These are phyloP conservation scores for Grigorovia humatica DNA, from an alignment of 805 yeast genomes.

Conservation along the genomic window DNA sequence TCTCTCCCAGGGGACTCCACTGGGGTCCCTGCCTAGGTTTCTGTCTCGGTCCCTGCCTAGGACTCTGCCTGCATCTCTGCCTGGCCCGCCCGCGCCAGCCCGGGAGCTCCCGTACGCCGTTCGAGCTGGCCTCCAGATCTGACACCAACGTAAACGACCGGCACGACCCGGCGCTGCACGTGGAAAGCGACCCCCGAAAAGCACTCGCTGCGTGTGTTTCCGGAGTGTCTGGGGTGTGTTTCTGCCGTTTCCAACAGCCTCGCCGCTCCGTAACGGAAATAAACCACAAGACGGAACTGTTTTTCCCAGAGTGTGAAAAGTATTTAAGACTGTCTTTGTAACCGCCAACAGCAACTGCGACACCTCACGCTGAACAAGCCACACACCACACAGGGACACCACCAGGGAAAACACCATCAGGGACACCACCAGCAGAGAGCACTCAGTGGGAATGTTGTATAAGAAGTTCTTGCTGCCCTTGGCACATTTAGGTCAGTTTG, in stretches of 20 bases:
- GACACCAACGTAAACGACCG: no score
- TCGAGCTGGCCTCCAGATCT: no score
- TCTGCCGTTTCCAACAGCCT: neutral
- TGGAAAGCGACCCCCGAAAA: neutral
- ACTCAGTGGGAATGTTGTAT: neutral
- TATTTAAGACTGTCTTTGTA: neutral
- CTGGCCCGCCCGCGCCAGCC: no score
- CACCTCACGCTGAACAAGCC: neutral
- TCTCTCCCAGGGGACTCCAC: no score
- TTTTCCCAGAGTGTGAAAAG: neutral
- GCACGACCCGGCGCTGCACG: no score
- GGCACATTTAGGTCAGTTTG: slow-evolving; percentile 40
- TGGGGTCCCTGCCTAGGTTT: no score
- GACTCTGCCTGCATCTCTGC: no score
- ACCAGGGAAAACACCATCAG: no score
- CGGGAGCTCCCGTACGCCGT: no score
- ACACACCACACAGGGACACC: neutral
- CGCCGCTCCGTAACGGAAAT: neutral
- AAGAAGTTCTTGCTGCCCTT: slow-evolving; percentile 17
- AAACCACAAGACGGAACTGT: neutral
- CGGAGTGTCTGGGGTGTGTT: neutral
- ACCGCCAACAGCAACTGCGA: neutral
- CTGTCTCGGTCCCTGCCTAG: no score
- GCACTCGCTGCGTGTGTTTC: neutral
- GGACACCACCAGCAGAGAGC: neutral